Percentiles rank a stretch among this genome's conserved stretches.
Evolutionary conservation across 2,329 filamentous ascomycete genomes (phyloP).

Genomic region (Fusarium proliferatum): DNA sequence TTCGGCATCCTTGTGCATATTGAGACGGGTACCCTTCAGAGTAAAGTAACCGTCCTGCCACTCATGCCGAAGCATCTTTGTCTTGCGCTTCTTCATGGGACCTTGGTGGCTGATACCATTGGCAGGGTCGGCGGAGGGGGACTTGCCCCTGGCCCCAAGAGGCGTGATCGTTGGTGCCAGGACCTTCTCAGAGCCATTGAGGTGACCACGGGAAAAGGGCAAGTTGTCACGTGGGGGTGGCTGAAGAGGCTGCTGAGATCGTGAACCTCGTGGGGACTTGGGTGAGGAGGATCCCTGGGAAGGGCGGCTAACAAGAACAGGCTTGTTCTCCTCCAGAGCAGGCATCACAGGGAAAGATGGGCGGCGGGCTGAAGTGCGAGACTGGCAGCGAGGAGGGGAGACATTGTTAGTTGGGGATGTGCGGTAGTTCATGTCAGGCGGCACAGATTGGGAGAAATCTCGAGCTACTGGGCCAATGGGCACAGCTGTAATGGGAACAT

Average conservation of each 20-base stretch:
- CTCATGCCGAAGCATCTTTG: slow-evolving; percentile 87
- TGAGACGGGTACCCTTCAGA: slow-evolving; percentile 78
- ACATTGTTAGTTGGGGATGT: slow-evolving; percentile 51
- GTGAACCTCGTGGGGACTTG: slow-evolving; percentile 51
- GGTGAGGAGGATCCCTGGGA: slow-evolving; percentile 48
- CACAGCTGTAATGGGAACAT: slow-evolving; percentile 82
- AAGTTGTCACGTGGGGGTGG: slow-evolving; percentile 66
- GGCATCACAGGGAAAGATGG: slow-evolving; percentile 77
- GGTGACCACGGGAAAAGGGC: slow-evolving; percentile 65
- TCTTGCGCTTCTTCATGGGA: slow-evolving; percentile 95
- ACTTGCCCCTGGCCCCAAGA: slow-evolving; percentile 42
- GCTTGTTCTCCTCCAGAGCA: slow-evolving; percentile 73
- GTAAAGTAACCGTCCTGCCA: slow-evolving; percentile 95
- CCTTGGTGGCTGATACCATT: slow-evolving; percentile 78
- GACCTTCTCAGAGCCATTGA: slow-evolving; percentile 58
- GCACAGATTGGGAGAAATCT: slow-evolving; percentile 88
- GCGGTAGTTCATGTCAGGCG: slow-evolving; percentile 90
- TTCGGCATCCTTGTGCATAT: slow-evolving; percentile 76
- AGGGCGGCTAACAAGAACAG: slow-evolving; percentile 52
- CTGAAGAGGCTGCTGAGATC: slow-evolving; percentile 55
- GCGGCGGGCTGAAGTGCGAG: slow-evolving; percentile 68
- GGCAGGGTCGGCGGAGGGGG: slow-evolving; percentile 48
- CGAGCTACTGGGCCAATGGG: slow-evolving; percentile 78
- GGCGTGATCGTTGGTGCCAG: slow-evolving; percentile 54
- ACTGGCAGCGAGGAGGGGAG: slow-evolving; percentile 60